Evolutionary conservation across 495 filamentous ascomycete species (phyloP), one percentile per base, ranked within the genome.

Genomic region (Collariella sp.): DNA sequence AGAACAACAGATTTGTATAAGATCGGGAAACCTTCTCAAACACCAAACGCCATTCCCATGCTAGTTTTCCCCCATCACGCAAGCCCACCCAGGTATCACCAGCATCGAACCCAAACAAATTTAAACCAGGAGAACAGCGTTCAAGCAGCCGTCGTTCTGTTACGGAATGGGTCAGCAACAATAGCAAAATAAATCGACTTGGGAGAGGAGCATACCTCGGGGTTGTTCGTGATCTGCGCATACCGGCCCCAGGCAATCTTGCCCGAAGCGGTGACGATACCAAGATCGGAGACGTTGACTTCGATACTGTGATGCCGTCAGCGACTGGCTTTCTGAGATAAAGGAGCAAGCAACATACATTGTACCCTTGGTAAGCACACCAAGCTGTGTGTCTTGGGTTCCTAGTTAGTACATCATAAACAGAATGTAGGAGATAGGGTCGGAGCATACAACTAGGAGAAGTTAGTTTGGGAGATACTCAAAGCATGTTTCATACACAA

Each of bases 201-300:
- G 15, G 2, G 9, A 11, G 13, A 31, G 7, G n/a, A n/a, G 15
- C 29, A 45, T 58, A 66, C 63, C 70, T 91, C 88, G 34, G 78
- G 80, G 59, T 87, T 89, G 68, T 91, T 70, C 16, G 67, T 69
- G 40, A 69, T 61, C 73, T 91, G 89, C 15, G 88, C 90, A 76
- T 86, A 94, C 65, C 86, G 61, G 35, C 67, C 67, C 90, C 89
- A 96, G 6, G 91, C 87, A 24, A 95, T 86, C 78, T 96, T 96
- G 45, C 93, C 94, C 42, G 83, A 84, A 6, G 91, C 85, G 12
- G 93, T 98, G 20, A 95, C 90, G 64, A 97, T 76, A 48, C 93
- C 93, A 50, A 99, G 71, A 67, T 97, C 93, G 54, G 82, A 86
- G 15, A 96, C 90, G 69, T 99, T 97, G 60, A 96, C 90, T 72